phyloP scores from a whole-genome alignment of 2,329 filamentous ascomycete genomes.

The Onygenales sp. region DNA sequence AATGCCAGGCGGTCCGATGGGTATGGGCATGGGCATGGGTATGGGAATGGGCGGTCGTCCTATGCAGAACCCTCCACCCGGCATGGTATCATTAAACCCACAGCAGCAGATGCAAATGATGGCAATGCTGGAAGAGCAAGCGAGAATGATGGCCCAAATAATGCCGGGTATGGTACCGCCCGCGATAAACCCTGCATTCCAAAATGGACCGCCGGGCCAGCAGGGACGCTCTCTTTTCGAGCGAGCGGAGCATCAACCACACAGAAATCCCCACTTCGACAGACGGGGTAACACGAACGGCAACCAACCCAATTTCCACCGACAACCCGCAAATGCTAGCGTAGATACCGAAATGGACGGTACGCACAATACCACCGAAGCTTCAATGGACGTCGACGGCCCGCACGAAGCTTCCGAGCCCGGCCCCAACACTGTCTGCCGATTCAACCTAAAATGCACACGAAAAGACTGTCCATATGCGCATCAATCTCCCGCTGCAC shows the following conservation, averaged over 20 bases:
- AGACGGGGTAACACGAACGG: not conserved
- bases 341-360: slow-evolving; percentile 13
- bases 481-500: slow-evolving; percentile 86
- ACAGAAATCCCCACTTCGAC: slow-evolving; percentile 2
- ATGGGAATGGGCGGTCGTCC: slow-evolving; percentile 18
- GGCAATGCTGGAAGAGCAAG: slow-evolving; percentile 75
- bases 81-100: slow-evolving; percentile 49
- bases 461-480: slow-evolving; percentile 87
- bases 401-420: slow-evolving; percentile 37
- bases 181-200: slow-evolving; percentile 46
- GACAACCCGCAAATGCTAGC: slow-evolving; percentile 1
- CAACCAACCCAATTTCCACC: slow-evolving; percentile 3
- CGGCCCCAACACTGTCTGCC: slow-evolving; percentile 63
- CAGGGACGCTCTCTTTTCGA: slow-evolving; percentile 62
- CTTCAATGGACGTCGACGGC: slow-evolving; percentile 21
- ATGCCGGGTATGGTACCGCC: slow-evolving; percentile 47
- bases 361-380: slow-evolving; percentile 29
- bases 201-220: slow-evolving; percentile 33
- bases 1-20: slow-evolving; percentile 34
- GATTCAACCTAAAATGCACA: slow-evolving; percentile 79
- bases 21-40: slow-evolving; percentile 30
- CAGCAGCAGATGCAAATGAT: slow-evolving; percentile 66
- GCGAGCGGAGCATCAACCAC: slow-evolving; percentile 47
- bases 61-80: slow-evolving; percentile 30
- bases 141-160: slow-evolving; percentile 71